Evolutionary conservation across 2,329 filamentous ascomycete genomes (phyloP).

Genomic region (Ophiognomonia clavigignenti-juglandacearum): DNA sequence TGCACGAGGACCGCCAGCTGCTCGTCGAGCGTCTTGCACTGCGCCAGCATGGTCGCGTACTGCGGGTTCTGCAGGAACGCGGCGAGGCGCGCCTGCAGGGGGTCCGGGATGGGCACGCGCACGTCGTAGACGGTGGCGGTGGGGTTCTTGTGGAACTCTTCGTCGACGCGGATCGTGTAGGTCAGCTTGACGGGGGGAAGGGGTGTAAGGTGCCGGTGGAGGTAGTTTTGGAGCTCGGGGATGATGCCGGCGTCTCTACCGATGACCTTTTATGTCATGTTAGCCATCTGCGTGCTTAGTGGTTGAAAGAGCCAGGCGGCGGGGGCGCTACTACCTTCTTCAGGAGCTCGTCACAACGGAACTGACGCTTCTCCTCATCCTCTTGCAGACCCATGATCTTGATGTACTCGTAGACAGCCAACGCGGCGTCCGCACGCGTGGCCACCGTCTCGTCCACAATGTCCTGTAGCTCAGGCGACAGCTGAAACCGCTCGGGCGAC

Average conservation of each 20-base stretch:
- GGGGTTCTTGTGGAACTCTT: conserved; percentile 70
- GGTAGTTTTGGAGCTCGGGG: conserved; percentile 76
- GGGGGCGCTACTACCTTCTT: conserved; percentile 54
- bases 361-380: conserved; percentile 89
- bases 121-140: conserved; percentile 86
- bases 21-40: conserved; percentile 74
- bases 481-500: conserved; percentile 74
- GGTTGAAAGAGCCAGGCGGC: no score
- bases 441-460: conserved; percentile 83
- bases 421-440: conserved; percentile 80
- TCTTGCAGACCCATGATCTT: conserved; percentile 81
- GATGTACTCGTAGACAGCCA: conserved; percentile 95
- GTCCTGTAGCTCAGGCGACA: conserved; percentile 75
- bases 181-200: conserved; percentile 77
- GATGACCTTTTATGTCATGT: conserved; percentile 55
- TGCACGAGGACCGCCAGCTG: conserved; percentile 80
- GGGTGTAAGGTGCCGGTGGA: conserved; percentile 71
- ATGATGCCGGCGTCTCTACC: conserved; percentile 75
- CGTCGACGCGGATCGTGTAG: conserved; percentile 92
- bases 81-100: conserved; percentile 63
- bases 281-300: no score
- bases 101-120: conserved; percentile 77
- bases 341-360: conserved; percentile 82
- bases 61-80: conserved; percentile 64
- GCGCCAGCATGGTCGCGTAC: conserved; percentile 67